phyloP scores from a whole-genome alignment of 2,329 filamentous ascomycete genomes.

The Aspergillus sp. region DNA sequence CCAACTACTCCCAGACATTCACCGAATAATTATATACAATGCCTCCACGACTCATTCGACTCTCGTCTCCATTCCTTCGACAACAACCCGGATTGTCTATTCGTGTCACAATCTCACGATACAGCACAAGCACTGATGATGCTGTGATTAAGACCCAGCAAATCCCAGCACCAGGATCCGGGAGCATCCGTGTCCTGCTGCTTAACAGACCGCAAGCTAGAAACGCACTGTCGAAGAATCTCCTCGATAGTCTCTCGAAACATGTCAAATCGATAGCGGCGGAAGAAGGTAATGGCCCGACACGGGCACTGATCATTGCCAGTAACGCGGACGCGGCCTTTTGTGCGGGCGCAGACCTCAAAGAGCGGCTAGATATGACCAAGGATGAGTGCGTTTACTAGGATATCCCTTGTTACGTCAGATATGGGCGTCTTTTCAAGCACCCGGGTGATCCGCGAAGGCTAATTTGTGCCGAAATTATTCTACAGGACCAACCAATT shows the following conservation, averaged over 20 bases:
- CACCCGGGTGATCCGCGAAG: neutral
- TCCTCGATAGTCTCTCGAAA: constrained; percentile 66
- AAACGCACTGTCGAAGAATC: constrained; percentile 80
- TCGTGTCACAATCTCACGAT: constrained; percentile 27
- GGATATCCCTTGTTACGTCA: too few relatives aligned
- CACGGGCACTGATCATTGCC: constrained; percentile 75
- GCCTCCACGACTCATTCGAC: constrained; percentile 26
- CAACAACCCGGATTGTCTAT: constrained; percentile 13
- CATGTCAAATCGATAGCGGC: constrained; percentile 69
- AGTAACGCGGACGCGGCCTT: constrained; percentile 84
- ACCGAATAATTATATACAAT: constrained; percentile 15
- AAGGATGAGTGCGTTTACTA: constrained; percentile 63
- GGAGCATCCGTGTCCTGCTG: constrained; percentile 81
- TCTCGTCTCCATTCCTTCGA: constrained; percentile 16
- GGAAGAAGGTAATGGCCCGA: constrained; percentile 55
- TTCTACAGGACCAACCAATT: constrained; percentile 68
- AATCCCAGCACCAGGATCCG: constrained; percentile 71
- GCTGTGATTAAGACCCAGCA: constrained; percentile 62
- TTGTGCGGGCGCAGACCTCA: constrained; percentile 91
- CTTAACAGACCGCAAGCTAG: constrained; percentile 79
- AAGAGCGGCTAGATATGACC: constrained; percentile 75
- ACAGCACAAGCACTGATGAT: constrained; percentile 29
- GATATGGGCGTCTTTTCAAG: too few relatives aligned
- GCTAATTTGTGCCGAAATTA: neutral
- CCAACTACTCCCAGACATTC: neutral